Conservation (phyloP, 2,329 filamentous ascomycete genomes). For the Epichloe elymi region DNA sequence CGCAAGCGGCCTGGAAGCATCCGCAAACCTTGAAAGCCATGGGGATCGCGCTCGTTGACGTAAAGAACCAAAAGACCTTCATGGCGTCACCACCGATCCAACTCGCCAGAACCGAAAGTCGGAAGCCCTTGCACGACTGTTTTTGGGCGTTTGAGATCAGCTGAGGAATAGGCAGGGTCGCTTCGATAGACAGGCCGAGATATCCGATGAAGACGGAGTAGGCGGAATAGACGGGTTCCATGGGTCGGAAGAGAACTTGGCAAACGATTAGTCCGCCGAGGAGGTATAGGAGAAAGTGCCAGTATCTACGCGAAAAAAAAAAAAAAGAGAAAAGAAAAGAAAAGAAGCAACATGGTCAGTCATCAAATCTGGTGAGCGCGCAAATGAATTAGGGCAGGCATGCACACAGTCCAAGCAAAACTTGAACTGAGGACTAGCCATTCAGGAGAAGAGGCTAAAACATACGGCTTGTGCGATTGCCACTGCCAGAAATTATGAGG, state of each 20-base stretch:
- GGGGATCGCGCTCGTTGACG: slow-evolving; percentile 54
- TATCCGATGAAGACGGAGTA: slow-evolving; percentile 61
- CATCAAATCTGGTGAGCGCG: no score
- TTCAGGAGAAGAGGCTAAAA: neutral
- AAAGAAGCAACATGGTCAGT: neutral
- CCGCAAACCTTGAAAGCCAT: slow-evolving; percentile 73
- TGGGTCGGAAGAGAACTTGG: slow-evolving; percentile 53
- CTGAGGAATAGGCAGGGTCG: slow-evolving; percentile 70
- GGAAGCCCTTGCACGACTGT: slow-evolving; percentile 63
- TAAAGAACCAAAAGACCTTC: slow-evolving; percentile 84
- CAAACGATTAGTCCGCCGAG: slow-evolving; percentile 45
- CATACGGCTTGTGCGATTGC: slow-evolving; percentile 52
- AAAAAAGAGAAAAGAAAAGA: no score
- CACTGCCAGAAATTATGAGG: slow-evolving; percentile 79
- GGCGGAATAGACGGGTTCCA: slow-evolving; percentile 41
- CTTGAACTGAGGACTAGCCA: no score
- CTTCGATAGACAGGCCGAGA: slow-evolving; percentile 66
- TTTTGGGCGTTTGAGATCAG: slow-evolving; percentile 56
- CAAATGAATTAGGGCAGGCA: no score
- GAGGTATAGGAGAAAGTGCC: slow-evolving; percentile 62
- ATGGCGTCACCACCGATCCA: slow-evolving; percentile 73
- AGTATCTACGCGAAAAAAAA: slow-evolving; percentile 40
- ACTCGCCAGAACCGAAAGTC: slow-evolving; percentile 59
- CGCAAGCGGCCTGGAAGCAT: slow-evolving; percentile 67
- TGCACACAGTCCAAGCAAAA: no score